These are phyloP conservation scores for Dryadomyces sulphureus DNA, from an alignment of 2,329 filamentous ascomycete species.

Conservation along the genomic window DNA sequence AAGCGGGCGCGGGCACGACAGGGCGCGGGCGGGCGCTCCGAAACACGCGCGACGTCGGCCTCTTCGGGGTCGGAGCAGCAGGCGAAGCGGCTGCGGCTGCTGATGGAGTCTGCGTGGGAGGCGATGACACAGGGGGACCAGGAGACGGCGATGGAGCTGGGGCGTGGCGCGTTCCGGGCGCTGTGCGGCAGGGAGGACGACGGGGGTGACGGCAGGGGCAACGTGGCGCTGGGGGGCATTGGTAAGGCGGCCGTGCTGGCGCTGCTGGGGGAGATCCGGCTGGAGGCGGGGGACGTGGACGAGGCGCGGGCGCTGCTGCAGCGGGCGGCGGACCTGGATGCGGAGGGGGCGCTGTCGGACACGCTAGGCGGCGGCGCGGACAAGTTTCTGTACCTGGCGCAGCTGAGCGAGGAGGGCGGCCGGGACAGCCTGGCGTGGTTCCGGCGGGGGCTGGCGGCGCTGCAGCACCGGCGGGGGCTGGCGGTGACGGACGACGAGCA, in stretches of 20 bases:
- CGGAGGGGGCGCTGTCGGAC: constrained; percentile 56
- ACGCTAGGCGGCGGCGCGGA: constrained; percentile 70
- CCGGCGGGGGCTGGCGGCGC: constrained; percentile 53
- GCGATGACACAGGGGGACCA: constrained; percentile 21
- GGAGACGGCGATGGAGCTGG: constrained; percentile 16
- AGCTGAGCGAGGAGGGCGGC: constrained; percentile 62
- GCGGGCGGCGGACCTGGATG: constrained; percentile 60
- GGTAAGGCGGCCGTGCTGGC: constrained; percentile 48
- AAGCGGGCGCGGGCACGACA: constrained; percentile 8
- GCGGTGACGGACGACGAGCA: background rate
- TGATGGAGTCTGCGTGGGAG: constrained; percentile 18
- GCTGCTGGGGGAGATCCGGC: constrained; percentile 64
- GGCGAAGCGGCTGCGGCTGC: constrained; percentile 10
- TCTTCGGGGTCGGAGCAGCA: background rate
- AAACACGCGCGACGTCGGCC: background rate
- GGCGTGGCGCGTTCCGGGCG: constrained; percentile 27
- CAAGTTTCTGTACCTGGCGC: constrained; percentile 89
- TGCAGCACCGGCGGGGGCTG: constrained; percentile 37
- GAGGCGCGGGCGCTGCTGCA: constrained; percentile 58
- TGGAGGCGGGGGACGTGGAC: constrained; percentile 72
- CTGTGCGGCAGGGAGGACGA: constrained; percentile 22
- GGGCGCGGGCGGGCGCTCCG: background rate
- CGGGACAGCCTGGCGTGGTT: constrained; percentile 53
- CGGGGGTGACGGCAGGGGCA: constrained; percentile 16
- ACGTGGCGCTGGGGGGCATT: constrained; percentile 9